Evolutionary conservation across 2,329 filamentous ascomycete species (phyloP), one percentile per base, ranked within the genome.

Genomic region (Neofusicoccum parvum): DNA sequence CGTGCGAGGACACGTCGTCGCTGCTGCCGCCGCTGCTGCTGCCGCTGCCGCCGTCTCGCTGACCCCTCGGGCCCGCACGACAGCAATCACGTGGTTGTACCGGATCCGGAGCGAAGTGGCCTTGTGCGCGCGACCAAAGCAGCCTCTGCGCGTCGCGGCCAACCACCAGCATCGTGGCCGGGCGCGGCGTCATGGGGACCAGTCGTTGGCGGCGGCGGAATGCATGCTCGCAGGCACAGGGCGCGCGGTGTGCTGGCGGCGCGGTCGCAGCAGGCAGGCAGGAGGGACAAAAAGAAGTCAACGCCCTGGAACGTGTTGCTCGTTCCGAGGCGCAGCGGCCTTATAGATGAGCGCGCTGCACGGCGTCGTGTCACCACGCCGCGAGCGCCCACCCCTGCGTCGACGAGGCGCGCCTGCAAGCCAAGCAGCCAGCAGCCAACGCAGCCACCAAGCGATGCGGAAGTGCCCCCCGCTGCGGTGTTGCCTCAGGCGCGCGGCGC

Each of bases 331-430:
- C 54, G 54, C 54, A 59, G 41, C 54, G 39, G 6, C 56, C 56
- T 60, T 60, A 60, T 60, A 60, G 56, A 48, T 27, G 56, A 23
- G 56, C 41, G 32, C 39, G 43, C 41, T 60, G 56, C 56, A 60
- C 41, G 23, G 10, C 43, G 41, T 41, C 15, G 56, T 60, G 56
- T 37, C 56, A 60, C 56, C 4, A 32, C 23, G 53, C 20, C 36
- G 23, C 54, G 48, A 51, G 15, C 20, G 46, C 46, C n/a, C 49
- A 36, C 23, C 54, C 53, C 39, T 59, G 54, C 54, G 36, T 56
- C 53, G 37, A 12, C 27, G 3, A 14, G 11, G 14, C 12, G 11
- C 20, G 36, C 23, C 23, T 23, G 23, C 23, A 23, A 23, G 23
- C 23, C 23, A 23, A 23, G 23, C 23, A 23, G 23, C 23, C 36